Conservation (phyloP, 805 yeast species). For the Suhomyces prunicola region DNA sequence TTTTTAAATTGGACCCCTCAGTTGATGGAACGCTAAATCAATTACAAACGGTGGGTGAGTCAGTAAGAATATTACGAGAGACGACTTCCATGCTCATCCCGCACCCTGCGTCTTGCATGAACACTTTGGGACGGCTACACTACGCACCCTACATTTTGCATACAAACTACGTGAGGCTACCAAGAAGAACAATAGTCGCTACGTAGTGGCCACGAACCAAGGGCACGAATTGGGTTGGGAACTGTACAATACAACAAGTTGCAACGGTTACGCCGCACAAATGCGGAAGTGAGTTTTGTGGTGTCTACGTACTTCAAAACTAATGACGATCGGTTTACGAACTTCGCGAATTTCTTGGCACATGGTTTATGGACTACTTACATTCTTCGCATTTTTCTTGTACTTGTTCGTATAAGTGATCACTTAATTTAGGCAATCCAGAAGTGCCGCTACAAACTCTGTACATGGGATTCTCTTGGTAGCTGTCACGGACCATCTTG, state of each 20-base stretch:
- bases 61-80: not conserved
- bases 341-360: not conserved
- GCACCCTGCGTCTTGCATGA: not conserved
- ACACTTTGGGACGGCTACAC: too few relatives aligned
- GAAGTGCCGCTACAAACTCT: constrained; percentile 43
- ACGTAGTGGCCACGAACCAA: not conserved
- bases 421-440: constrained; percentile 54
- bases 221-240: not conserved
- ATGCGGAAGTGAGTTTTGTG: not conserved
- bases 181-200: not conserved
- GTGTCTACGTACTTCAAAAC: not conserved
- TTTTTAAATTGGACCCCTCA: not conserved
- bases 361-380: not conserved
- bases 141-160: not conserved
- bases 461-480: constrained; percentile 59
- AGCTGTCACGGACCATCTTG: constrained; percentile 51
- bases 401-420: constrained; percentile 44
- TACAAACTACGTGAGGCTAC: not conserved
- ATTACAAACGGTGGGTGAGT: not conserved
- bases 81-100: not conserved
- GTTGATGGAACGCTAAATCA: not conserved
- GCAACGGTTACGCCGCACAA: not conserved
- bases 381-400: constrained; percentile 2
- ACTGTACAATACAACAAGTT: not conserved
- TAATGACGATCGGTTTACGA: not conserved